Conservation (phyloP, 148 eudicot genomes). For the Vaccinium macrocarpon region DNA sequence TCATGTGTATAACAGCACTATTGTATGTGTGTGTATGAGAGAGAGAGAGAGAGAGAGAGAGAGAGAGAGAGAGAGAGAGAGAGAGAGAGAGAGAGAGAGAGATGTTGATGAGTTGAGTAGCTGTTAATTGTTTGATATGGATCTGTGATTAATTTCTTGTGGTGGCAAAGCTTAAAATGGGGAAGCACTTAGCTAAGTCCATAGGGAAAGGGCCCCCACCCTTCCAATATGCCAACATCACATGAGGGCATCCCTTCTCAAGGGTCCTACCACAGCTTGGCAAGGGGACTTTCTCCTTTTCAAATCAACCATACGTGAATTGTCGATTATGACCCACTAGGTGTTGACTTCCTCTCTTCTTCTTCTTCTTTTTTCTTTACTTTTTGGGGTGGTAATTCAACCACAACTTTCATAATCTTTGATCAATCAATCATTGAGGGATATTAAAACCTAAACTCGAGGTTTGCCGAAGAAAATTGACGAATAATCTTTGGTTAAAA, state of each 20-base stretch:
- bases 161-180: slow-evolving; percentile 5
- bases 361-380: background rate
- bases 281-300: slow-evolving; percentile 9
- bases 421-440: slow-evolving; percentile 3
- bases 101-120: background rate
- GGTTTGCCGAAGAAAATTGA: background rate
- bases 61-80: background rate
- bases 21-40: background rate
- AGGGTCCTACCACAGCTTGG: slow-evolving; percentile 11
- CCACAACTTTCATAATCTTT: background rate
- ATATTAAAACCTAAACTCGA: background rate
- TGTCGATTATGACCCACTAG: slow-evolving; percentile 1
- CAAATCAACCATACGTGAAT: slow-evolving; percentile 5
- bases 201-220: slow-evolving; percentile 11
- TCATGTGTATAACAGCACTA: background rate
- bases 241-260: slow-evolving; percentile 3
- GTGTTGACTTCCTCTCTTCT: slow-evolving; percentile 3
- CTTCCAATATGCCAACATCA: slow-evolving; percentile 13
- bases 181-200: background rate
- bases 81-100: background rate
- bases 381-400: background rate
- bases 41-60: background rate
- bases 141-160: slow-evolving; percentile 8
- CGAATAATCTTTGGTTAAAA: background rate
- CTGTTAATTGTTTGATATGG: background rate